Evolutionary conservation across 2,329 filamentous ascomycete genomes (phyloP).

Genomic region (Coleophoma eucalyptorum): DNA sequence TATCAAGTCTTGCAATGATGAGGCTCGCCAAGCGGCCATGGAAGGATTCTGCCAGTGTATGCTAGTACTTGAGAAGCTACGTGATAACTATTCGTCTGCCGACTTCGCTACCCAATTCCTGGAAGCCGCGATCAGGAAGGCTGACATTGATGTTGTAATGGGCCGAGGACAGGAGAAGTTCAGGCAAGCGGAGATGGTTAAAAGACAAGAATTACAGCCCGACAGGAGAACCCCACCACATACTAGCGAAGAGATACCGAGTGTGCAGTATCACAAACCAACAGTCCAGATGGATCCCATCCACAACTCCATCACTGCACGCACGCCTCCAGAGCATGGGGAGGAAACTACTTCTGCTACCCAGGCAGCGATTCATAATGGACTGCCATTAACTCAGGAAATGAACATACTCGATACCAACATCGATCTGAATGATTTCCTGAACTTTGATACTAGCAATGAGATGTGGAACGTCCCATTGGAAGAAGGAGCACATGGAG

Average conservation of each 20-base stretch:
- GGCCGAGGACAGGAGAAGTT: neutral
- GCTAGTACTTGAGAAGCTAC: conserved; percentile 81
- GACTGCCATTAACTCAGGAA: neutral
- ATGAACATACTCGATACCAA: conserved; percentile 1
- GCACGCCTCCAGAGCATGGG: conserved; percentile 12
- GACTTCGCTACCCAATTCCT: conserved; percentile 94
- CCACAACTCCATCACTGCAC: conserved; percentile 9
- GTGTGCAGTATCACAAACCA: neutral
- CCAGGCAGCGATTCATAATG: neutral
- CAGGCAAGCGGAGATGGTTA: neutral
- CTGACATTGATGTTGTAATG: conserved; percentile 53
- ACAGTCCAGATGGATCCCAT: neutral
- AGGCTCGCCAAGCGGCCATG: conserved; percentile 68
- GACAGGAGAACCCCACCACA: conserved; percentile 10
- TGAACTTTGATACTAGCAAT: conserved; percentile 15
- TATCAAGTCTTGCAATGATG: conserved; percentile 77
- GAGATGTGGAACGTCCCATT: conserved; percentile 18
- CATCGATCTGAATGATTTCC: conserved; percentile 16
- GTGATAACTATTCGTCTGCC: conserved; percentile 89
- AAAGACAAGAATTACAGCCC: conserved; percentile 1
- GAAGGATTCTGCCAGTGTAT: conserved; percentile 89
- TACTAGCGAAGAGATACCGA: neutral
- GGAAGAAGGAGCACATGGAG: conserved; percentile 19
- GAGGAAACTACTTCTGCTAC: neutral
- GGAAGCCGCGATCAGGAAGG: conserved; percentile 87